Evolutionary conservation across 192 early-diverging fungal species (phyloP).

Genomic region (Chytriomyces hyalinus): DNA sequence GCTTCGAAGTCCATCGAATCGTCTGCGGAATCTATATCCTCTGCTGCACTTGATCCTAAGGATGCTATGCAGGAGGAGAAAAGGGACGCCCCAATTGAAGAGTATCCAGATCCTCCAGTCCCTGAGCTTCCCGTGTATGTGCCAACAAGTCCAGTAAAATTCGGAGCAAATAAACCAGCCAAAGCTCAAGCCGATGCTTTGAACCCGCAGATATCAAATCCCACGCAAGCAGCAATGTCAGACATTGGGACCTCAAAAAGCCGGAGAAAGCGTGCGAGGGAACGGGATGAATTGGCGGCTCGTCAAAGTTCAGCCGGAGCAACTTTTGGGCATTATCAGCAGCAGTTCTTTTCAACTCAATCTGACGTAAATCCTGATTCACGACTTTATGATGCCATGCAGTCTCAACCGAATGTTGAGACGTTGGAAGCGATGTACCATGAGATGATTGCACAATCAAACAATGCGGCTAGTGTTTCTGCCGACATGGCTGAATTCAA

Average conservation of each 20-base stretch:
- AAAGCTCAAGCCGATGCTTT: too few species aligned
- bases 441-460: background rate
- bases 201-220: too few species aligned
- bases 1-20: background rate
- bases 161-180: too few species aligned
- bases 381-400: too few species aligned
- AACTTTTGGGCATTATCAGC: background rate
- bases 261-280: conserved; percentile 31
- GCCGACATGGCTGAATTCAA: too few species aligned
- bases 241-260: background rate
- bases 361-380: too few species aligned
- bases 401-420: too few species aligned
- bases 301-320: background rate
- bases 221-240: background rate
- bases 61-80: too few species aligned
- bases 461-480: background rate
- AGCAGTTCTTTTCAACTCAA: background rate
- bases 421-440: too few species aligned
- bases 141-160: background rate
- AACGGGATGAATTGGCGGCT: conserved; percentile 28
- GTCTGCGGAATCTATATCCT: too few species aligned
- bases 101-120: background rate
- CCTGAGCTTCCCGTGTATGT: background rate
- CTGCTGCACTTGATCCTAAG: too few species aligned
- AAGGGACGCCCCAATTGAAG: background rate